phyloP scores from a whole-genome alignment of 495 filamentous ascomycete species.

The Penicillium angulare region DNA sequence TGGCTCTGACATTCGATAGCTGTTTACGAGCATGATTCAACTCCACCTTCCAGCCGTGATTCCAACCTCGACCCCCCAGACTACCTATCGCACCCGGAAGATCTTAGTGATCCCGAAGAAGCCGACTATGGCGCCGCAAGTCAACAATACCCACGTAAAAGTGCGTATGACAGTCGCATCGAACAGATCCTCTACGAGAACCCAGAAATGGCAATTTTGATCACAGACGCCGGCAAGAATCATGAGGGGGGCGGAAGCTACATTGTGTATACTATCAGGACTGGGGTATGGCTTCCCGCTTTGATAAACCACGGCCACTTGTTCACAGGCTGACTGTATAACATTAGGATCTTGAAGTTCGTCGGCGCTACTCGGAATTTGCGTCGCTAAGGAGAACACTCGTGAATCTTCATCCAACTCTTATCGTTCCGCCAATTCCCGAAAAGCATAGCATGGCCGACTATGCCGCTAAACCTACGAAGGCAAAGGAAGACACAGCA shows the following conservation, averaged over 20 bases:
- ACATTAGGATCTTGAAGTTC: constrained; percentile 84
- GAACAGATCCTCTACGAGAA: constrained; percentile 97
- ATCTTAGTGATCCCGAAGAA: constrained; percentile 62
- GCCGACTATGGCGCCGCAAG: constrained; percentile 31
- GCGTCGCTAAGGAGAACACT: constrained; percentile 87
- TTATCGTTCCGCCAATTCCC: constrained; percentile 93
- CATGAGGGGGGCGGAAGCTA: constrained; percentile 83
- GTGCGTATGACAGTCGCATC: constrained; percentile 89
- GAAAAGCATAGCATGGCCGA: constrained; percentile 99
- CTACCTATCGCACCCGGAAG: constrained; percentile 53
- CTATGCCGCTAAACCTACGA: constrained; percentile 95
- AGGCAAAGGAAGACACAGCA: constrained; percentile 92
- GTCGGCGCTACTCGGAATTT: constrained; percentile 94
- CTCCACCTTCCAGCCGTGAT: constrained; percentile 46
- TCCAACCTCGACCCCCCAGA: constrained; percentile 56
- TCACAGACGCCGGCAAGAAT: constrained; percentile 94
- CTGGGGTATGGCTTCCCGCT: constrained; percentile 62
- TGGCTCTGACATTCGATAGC: constrained; percentile 32
- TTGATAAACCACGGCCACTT: background rate
- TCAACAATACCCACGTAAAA: constrained; percentile 57
- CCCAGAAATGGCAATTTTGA: constrained; percentile 81
- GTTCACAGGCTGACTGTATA: constrained; percentile 4
- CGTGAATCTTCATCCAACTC: constrained; percentile 85
- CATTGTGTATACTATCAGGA: constrained; percentile 95
- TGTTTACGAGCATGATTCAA: constrained; percentile 43